phyloP scores from a whole-genome alignment of 1,284 basidiomycete genomes.

The Takashimella tepidaria region DNA sequence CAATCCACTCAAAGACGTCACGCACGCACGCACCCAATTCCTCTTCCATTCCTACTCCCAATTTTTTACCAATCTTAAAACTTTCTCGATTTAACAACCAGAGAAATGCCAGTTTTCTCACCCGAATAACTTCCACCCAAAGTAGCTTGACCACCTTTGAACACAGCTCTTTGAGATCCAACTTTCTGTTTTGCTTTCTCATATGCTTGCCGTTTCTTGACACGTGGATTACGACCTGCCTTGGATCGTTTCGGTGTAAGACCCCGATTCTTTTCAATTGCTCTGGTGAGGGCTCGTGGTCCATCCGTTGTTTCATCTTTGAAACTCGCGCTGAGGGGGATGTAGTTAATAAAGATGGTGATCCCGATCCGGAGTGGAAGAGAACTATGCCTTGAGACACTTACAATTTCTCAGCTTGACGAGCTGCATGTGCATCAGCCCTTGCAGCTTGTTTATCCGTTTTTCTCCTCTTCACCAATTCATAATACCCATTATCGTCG shows the following conservation, averaged over 20 bases:
- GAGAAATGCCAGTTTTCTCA: slow-evolving; percentile 70
- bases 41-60: background rate
- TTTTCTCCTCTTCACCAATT: slow-evolving; percentile 70
- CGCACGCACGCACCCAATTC: slow-evolving; percentile 1
- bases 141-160: slow-evolving; percentile 69
- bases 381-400: slow-evolving; percentile 18
- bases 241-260: slow-evolving; percentile 83
- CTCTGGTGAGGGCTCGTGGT: slow-evolving; percentile 77
- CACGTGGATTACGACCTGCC: slow-evolving; percentile 82
- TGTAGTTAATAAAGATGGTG: background rate
- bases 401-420: slow-evolving; percentile 60
- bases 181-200: slow-evolving; percentile 91
- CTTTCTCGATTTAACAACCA: slow-evolving; percentile 76
- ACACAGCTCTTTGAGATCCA: slow-evolving; percentile 77
- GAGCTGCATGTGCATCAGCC: slow-evolving; percentile 71
- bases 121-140: slow-evolving; percentile 51
- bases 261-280: slow-evolving; percentile 87
- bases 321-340: slow-evolving; percentile 51
- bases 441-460: slow-evolving; percentile 70
- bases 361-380: background rate
- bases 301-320: slow-evolving; percentile 53
- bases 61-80: slow-evolving; percentile 41
- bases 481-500: slow-evolving; percentile 70
- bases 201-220: slow-evolving; percentile 88
- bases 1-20: background rate